Percentiles rank a stretch among this genome's conserved stretches.
These are phyloP conservation scores for Starmerella sp. DNA, from an alignment of 805 yeast genomes.

Conservation along the genomic window DNA sequence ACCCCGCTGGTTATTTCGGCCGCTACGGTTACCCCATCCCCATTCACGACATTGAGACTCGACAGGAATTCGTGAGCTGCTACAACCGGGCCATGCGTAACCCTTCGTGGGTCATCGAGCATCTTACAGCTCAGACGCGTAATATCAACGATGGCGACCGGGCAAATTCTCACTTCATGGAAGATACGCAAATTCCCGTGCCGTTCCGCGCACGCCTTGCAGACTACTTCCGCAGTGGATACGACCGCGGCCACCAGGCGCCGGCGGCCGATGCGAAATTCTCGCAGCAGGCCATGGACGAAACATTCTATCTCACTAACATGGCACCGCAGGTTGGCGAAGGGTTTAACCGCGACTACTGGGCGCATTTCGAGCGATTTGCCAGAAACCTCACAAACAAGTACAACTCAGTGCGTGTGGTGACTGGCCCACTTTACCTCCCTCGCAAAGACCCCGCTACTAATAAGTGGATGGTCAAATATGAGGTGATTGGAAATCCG, in stretches of 20 bases:
- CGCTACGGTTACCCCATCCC: slow-evolving; percentile 95
- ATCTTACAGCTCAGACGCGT: slow-evolving; percentile 59
- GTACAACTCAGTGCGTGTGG: slow-evolving; percentile 67
- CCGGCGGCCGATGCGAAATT: slow-evolving; percentile 97
- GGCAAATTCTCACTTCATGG: slow-evolving; percentile 69
- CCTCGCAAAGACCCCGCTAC: slow-evolving; percentile 63
- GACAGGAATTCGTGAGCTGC: slow-evolving; percentile 72
- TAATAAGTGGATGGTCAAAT: slow-evolving; percentile 73
- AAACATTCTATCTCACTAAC: slow-evolving; percentile 79
- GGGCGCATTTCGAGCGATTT: slow-evolving; percentile 95
- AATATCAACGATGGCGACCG: slow-evolving; percentile 44
- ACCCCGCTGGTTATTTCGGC: slow-evolving; percentile 69
- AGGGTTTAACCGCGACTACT: slow-evolving; percentile 92
- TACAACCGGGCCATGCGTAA: slow-evolving; percentile 75
- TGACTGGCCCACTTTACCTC: slow-evolving; percentile 87
- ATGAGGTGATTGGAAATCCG: slow-evolving; percentile 93
- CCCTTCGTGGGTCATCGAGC: slow-evolving; percentile 74
- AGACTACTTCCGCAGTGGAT: slow-evolving; percentile 90
- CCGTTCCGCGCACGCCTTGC: slow-evolving; percentile 63
- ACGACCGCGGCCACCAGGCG: slow-evolving; percentile 93
- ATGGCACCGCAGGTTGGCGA: slow-evolving; percentile 97
- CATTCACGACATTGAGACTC: slow-evolving; percentile 63
- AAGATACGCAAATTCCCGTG: slow-evolving; percentile 71
- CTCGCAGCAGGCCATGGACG: slow-evolving; percentile 85
- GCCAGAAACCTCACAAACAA: slow-evolving; percentile 61